Evolutionary conservation across 2,329 filamentous ascomycete species (phyloP).

Genomic region (Pseudogymnoascus sp.): DNA sequence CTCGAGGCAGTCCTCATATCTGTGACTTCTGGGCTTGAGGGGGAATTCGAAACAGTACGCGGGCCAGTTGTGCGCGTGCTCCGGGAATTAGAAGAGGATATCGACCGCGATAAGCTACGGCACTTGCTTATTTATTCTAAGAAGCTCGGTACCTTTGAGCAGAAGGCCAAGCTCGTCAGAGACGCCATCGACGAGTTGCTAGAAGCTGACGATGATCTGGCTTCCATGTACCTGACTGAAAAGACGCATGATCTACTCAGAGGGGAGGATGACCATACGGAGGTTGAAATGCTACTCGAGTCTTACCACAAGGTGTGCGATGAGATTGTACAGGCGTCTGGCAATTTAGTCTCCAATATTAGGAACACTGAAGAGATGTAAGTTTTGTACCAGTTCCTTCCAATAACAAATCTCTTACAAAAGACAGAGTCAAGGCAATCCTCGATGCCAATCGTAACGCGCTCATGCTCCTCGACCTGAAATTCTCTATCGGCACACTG

Average conservation of each 20-base stretch:
- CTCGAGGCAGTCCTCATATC: conserved; percentile 92
- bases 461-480: conserved; percentile 93
- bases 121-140: conserved; percentile 91
- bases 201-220: conserved; percentile 91
- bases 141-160: conserved; percentile 92
- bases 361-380: conserved; percentile 98
- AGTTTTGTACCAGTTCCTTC: conserved; percentile 28
- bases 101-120: conserved; percentile 87
- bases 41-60: conserved; percentile 87
- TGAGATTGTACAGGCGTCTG: conserved; percentile 92
- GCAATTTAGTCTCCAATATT: conserved; percentile 88
- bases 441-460: conserved; percentile 96
- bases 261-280: conserved; percentile 81
- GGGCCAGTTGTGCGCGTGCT: conserved; percentile 87
- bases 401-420: conserved; percentile 13
- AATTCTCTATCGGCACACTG: conserved; percentile 90
- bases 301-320: conserved; percentile 97
- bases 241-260: conserved; percentile 67
- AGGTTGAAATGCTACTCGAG: conserved; percentile 93
- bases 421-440: conserved; percentile 77
- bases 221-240: conserved; percentile 92
- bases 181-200: conserved; percentile 93
- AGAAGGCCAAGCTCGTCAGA: conserved; percentile 87
- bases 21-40: conserved; percentile 84
- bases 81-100: conserved; percentile 88